These are phyloP conservation scores for Apiospora sp. DNA, from an alignment of 2,329 filamentous ascomycete species.

Conservation along the genomic window DNA sequence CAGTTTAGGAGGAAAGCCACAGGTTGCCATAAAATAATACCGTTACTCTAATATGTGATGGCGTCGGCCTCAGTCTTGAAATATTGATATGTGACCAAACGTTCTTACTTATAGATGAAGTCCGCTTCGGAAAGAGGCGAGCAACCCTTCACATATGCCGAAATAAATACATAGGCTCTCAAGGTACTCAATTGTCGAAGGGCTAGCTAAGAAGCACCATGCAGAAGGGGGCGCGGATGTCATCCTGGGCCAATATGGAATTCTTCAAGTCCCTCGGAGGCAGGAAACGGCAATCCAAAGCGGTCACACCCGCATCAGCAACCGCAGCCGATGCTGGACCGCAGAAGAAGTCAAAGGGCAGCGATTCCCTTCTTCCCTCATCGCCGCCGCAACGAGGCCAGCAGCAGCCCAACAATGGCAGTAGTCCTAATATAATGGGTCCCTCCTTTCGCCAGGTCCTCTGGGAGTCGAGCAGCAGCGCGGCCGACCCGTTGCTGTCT, in stretches of 20 bases:
- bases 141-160: background rate
- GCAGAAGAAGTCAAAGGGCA: background rate
- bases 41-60: background rate
- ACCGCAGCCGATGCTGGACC: background rate
- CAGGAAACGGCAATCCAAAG: constrained; percentile 10
- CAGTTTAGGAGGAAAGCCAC: background rate
- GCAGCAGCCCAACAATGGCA: background rate
- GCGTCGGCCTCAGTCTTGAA: background rate
- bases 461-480: background rate
- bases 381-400: too few species aligned
- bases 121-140: background rate
- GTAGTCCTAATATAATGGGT: background rate
- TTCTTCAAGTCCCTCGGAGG: constrained; percentile 7
- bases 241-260: background rate
- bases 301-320: background rate
- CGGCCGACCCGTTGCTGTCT: background rate
- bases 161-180: background rate
- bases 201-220: background rate
- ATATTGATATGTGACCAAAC: background rate
- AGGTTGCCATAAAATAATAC: background rate
- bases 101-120: background rate
- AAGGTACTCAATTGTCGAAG: background rate
- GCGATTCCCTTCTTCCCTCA: background rate
- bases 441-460: background rate
- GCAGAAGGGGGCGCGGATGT: background rate